These are phyloP conservation scores for Dothideomycetes sp. DNA, from an alignment of 2,329 filamentous ascomycete species.

Conservation along the genomic window DNA sequence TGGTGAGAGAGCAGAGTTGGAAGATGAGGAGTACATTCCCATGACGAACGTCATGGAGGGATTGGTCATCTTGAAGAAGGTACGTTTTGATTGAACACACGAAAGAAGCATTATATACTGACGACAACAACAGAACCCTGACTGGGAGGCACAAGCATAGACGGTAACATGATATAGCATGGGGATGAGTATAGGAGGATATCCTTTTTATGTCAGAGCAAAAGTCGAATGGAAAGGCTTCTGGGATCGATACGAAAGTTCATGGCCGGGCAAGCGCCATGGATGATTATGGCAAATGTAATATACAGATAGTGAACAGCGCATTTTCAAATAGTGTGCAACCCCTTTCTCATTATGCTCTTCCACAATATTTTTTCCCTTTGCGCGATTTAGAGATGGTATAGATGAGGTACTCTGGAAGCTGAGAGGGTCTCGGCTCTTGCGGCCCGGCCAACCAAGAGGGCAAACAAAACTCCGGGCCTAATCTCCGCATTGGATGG, in stretches of 20 bases:
- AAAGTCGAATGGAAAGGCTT: conserved; percentile 8
- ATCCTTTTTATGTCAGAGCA: background rate
- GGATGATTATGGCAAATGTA: conserved; percentile 10
- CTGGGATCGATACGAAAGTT: conserved; percentile 1
- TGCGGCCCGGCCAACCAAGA: too few species aligned
- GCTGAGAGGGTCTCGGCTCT: conserved; percentile 1
- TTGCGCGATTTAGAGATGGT: conserved; percentile 12
- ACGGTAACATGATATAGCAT: conserved; percentile 10
- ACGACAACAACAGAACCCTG: conserved; percentile 22
- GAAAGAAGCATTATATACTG: too few species aligned
- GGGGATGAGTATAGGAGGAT: background rate
- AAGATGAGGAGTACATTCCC: conserved; percentile 95
- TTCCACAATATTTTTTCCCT: background rate
- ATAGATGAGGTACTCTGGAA: too few species aligned
- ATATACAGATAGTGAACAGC: conserved; percentile 8
- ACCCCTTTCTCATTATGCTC: conserved; percentile 2
- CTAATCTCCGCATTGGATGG: conserved; percentile 11
- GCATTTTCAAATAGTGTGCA: conserved; percentile 6
- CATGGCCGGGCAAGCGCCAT: background rate
- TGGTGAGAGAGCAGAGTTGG: conserved; percentile 89
- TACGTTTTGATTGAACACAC: conserved; percentile 38
- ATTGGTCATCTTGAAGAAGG: conserved; percentile 93
- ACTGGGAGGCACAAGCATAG: conserved; percentile 21
- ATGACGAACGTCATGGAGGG: conserved; percentile 87
- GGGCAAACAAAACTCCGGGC: conserved; percentile 1